Base-by-base conservation (phyloP, 1,284 basidiomycete species). In the Meripilus lineatus region DNA sequence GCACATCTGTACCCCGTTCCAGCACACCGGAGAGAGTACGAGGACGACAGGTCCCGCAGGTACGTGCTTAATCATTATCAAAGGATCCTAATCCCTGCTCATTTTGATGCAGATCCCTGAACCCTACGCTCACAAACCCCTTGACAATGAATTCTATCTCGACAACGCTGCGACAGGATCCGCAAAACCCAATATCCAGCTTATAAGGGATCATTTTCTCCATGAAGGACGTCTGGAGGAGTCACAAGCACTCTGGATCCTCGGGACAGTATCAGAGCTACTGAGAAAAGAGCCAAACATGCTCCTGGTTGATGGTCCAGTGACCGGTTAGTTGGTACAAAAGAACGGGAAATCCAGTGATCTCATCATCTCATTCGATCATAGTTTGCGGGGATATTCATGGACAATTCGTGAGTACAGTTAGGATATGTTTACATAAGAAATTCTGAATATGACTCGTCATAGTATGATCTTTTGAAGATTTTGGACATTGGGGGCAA, bases 321-420 rank as follows among this genome's bases (percentile, higher is more conserved):
- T 98, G 48, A 98, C 93, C 38, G 91, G 92, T 94, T 47, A 26
- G 49, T 39, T 38, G n/a, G n/a, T n/a, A n/a, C n/a, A n/a, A n/a
- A n/a, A n/a, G n/a, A n/a, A n/a, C n/a, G n/a, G 8, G 28, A 30
- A n/a, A 10, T 30, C n/a, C n/a, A n/a, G n/a, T n/a, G 8, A 30
- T 30, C 28, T 40, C 37, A 36, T 21, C 32, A 17, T 17, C 5
- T 26, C 37, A 32, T 32, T 23, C 28, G 25, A 46, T 47, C 36
- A 39, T 40, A 93, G 93, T 97, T 50, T 94, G 92, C 59, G 94
- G 94, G 40, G 95, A 99, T 70, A 94, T 98, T 43, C 95, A 99
- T 63, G 95, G 95, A 7, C 95, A 99, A 87, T 99, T 94, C 68
- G 92, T 95, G 68, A 68, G 89, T 69, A 40, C 22, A 14, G n/a